A percentile compares a stretch with the other conserved stretches of the same genome.
Evolutionary conservation across 1,284 basidiomycete species (phyloP).

Genomic region (Leccinum subrobustum): DNA sequence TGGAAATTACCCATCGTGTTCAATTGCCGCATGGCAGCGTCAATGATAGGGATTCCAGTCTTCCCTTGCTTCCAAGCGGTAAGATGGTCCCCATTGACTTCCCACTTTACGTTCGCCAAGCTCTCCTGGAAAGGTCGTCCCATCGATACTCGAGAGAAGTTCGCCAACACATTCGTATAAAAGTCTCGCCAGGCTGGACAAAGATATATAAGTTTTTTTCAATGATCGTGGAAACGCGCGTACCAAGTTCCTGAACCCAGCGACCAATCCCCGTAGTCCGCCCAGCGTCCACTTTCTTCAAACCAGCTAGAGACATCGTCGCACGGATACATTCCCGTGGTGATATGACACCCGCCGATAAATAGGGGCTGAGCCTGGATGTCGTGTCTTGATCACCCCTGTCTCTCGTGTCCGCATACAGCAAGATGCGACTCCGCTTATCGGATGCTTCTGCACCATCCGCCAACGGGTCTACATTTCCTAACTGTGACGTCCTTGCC

Average conservation of each 20-base stretch:
- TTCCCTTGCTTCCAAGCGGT: constrained; percentile 82
- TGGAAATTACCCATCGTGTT: constrained; percentile 37
- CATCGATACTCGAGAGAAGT: constrained; percentile 83
- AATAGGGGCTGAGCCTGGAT: constrained; percentile 81
- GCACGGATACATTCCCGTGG: constrained; percentile 73
- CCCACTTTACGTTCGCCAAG: constrained; percentile 60
- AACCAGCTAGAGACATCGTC: constrained; percentile 53
- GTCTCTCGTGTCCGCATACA: constrained; percentile 74
- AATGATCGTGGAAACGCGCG: constrained; percentile 2
- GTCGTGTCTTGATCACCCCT: constrained; percentile 73
- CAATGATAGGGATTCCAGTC: constrained; percentile 91
- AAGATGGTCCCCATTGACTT: constrained; percentile 60
- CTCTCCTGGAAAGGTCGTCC: constrained; percentile 46
- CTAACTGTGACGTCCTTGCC: constrained; percentile 57
- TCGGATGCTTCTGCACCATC: constrained; percentile 49
- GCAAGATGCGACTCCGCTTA: constrained; percentile 59
- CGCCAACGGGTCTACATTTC: constrained; percentile 58
- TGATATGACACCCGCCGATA: constrained; percentile 84
- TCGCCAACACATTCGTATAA: constrained; percentile 76
- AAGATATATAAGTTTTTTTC: background rate
- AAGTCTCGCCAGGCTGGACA: constrained; percentile 78
- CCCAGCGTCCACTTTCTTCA: constrained; percentile 59
- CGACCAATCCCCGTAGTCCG: constrained; percentile 71
- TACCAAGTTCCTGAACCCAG: constrained; percentile 81
- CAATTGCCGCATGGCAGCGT: constrained; percentile 86